Conservation (phyloP, 1,284 basidiomycete genomes). For the Stereum hirsutum region DNA sequence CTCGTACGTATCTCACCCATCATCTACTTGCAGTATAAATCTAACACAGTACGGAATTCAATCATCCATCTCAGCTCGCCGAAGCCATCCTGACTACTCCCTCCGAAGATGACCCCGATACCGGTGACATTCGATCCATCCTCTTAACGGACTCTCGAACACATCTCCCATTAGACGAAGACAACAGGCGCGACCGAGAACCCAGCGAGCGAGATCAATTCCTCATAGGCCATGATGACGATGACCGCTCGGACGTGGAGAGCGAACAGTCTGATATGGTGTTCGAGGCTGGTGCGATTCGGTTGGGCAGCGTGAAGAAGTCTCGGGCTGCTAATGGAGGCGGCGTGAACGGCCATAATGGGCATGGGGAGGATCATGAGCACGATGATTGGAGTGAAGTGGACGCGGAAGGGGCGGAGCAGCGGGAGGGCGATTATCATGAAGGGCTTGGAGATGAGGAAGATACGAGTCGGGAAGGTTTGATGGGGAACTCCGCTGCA, state of each 20-base stretch:
- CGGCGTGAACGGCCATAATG: too few species aligned
- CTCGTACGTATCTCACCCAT: constrained; percentile 57
- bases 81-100: constrained; percentile 48
- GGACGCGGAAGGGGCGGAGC: background rate
- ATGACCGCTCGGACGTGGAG: constrained; percentile 20
- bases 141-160: constrained; percentile 34
- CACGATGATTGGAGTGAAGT: background rate
- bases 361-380: too few species aligned
- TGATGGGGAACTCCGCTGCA: constrained; percentile 37
- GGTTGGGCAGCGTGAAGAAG: too few species aligned
- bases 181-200: constrained; percentile 11
- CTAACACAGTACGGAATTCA: too few species aligned
- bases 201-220: constrained; percentile 9
- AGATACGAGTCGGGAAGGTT: constrained; percentile 11
- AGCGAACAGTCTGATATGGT: constrained; percentile 15
- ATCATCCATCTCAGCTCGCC: constrained; percentile 39
- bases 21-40: too few species aligned
- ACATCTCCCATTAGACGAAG: too few species aligned
- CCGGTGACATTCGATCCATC: constrained; percentile 37
- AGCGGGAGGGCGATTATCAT: background rate
- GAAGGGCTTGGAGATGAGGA: too few species aligned
- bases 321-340: too few species aligned
- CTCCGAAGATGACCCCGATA: constrained; percentile 27
- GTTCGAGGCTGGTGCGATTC: too few species aligned
- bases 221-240: constrained; percentile 20